A percentile compares a stretch with the other conserved stretches of the same genome.
Evolutionary conservation across 139 green algal species (phyloP).

Genomic region (Chlamydomonas asymmetrica): DNA sequence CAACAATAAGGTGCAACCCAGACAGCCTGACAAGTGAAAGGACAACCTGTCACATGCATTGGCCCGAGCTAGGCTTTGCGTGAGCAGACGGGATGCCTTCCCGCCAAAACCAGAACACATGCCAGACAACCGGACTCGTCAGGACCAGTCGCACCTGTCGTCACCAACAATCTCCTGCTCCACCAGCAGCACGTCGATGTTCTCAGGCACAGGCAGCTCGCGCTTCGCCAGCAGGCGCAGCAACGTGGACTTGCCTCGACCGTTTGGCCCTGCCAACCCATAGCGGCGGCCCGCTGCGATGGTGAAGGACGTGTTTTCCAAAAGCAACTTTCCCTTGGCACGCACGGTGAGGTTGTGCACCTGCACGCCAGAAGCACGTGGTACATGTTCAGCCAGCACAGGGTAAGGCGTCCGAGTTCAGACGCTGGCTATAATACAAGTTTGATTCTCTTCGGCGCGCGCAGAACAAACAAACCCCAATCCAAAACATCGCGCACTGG

Average conservation of each 20-base stretch:
- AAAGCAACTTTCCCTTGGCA: constrained; percentile 96
- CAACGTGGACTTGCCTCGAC: constrained; percentile 96
- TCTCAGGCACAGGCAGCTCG: constrained; percentile 93
- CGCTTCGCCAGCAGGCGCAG: constrained; percentile 91
- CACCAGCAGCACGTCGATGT: constrained; percentile 98
- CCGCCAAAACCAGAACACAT: not conserved
- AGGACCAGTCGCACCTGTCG: constrained; percentile 36
- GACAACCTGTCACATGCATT: not conserved
- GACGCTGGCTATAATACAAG: too few species aligned
- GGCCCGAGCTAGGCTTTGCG: too few species aligned
- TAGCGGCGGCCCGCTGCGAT: constrained; percentile 85
- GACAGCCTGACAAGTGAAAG: not conserved
- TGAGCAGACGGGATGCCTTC: too few species aligned
- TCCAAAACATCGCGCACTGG: too few species aligned
- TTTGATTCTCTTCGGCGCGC: too few species aligned
- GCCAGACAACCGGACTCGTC: not conserved
- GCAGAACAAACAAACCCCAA: too few species aligned
- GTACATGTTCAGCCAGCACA: too few species aligned
- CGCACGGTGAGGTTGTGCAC: constrained; percentile 96
- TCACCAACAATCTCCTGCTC: constrained; percentile 96
- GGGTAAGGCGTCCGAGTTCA: not conserved
- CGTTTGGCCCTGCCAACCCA: constrained; percentile 69
- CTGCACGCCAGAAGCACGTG: constrained; percentile 49
- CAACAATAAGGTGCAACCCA: not conserved
- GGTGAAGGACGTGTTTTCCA: constrained; percentile 90